Evolutionary conservation across 768 basidiomycete species (phyloP).

Genomic region (Tephrocybe sp.): DNA sequence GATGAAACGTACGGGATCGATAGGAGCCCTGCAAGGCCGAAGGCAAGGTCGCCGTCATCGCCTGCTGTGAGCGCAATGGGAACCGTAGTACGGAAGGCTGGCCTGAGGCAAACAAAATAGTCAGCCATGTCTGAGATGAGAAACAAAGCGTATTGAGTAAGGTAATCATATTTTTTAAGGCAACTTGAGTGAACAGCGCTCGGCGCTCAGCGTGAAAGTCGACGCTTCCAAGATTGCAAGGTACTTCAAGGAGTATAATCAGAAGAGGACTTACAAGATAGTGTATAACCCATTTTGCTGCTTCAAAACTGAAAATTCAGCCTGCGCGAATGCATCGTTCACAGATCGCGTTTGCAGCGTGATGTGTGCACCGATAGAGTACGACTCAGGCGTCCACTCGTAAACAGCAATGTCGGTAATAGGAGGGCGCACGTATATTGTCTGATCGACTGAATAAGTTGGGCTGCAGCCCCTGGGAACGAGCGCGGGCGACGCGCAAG

Average conservation of each 20-base stretch:
- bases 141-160: too few relatives aligned
- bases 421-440: slow-evolving; percentile 14
- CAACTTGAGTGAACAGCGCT: too few relatives aligned
- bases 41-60: slow-evolving; percentile 4
- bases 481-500: slow-evolving; percentile 25
- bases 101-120: background rate
- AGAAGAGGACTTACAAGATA: slow-evolving; percentile 11
- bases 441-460: slow-evolving; percentile 8
- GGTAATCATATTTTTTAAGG: too few relatives aligned
- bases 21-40: background rate
- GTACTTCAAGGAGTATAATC: too few relatives aligned
- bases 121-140: background rate
- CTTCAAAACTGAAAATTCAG: slow-evolving; percentile 12
- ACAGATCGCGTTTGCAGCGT: slow-evolving; percentile 2
- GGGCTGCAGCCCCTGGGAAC: slow-evolving; percentile 12
- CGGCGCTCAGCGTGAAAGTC: too few relatives aligned
- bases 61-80: slow-evolving; percentile 13
- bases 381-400: slow-evolving; percentile 12
- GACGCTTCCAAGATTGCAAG: too few relatives aligned
- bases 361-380: slow-evolving; percentile 8
- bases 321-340: slow-evolving; percentile 5
- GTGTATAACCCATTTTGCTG: slow-evolving; percentile 12
- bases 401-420: slow-evolving; percentile 8
- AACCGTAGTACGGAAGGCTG: slow-evolving; percentile 3
- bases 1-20: slow-evolving; percentile 8